phyloP scores from a whole-genome alignment of 257 asterid species.

The Euphrasia confusa region DNA sequence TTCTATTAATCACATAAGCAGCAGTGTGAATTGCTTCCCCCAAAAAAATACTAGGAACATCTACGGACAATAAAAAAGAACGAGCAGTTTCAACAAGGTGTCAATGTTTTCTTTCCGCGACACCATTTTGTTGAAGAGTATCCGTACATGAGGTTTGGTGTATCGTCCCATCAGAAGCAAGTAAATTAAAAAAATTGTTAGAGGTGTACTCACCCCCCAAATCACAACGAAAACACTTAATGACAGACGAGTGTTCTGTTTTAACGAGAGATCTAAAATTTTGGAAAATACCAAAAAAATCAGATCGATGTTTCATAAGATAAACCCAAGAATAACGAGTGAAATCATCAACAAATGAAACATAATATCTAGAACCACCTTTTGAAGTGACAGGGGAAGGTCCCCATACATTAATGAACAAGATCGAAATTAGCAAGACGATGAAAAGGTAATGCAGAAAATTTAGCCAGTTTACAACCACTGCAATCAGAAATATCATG shows the following conservation, averaged over 20 bases:
- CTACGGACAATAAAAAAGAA: neutral
- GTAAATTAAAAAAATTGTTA: neutral
- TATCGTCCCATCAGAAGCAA: neutral
- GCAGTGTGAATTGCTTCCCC: neutral
- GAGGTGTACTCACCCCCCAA: neutral
- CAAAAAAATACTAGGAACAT: neutral
- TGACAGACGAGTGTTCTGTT: neutral
- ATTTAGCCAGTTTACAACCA: neutral
- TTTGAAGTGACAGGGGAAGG: too few relatives aligned
- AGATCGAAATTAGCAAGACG: conserved; percentile 15
- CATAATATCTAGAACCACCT: neutral
- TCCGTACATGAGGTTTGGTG: neutral
- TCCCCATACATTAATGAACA: neutral
- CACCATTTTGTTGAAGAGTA: neutral
- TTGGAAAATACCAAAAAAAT: neutral
- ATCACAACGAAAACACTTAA: neutral
- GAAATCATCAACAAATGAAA: conserved; percentile 4
- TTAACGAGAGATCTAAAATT: neutral
- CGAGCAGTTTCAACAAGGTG: neutral
- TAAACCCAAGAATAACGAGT: neutral
- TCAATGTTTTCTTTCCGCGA: neutral
- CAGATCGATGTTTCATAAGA: neutral
- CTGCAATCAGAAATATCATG: conserved; percentile 7
- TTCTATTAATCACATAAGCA: neutral
- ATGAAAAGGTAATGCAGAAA: neutral